Evolutionary conservation across 768 basidiomycete genomes (phyloP).

Genomic region (Mycena epipterygia): DNA sequence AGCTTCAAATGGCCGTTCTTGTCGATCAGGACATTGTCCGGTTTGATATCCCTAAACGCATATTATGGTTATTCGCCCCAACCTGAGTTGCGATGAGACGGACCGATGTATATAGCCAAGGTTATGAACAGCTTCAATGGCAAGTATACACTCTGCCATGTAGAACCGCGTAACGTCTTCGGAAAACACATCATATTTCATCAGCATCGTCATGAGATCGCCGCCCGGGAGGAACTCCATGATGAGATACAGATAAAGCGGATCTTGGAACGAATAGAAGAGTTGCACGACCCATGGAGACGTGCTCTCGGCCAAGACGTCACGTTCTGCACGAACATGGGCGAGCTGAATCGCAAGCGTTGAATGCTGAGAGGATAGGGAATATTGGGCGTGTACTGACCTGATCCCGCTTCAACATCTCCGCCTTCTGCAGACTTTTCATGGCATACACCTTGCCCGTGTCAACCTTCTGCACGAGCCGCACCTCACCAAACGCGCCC

Average conservation of each 20-base stretch:
- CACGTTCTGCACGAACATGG: constrained; percentile 96
- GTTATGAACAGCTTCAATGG: constrained; percentile 98
- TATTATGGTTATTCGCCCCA: constrained; percentile 10
- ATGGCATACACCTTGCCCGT: constrained; percentile 99
- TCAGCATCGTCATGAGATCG: constrained; percentile 99
- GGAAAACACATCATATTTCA: constrained; percentile 99
- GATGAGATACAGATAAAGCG: constrained; percentile 95
- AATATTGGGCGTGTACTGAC: constrained; percentile 58
- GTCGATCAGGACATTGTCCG: constrained; percentile 99
- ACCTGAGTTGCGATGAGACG: constrained; percentile 39
- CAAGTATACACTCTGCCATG: constrained; percentile 98
- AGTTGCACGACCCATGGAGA: constrained; percentile 98
- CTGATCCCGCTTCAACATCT: constrained; percentile 99
- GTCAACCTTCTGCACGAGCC: constrained; percentile 96
- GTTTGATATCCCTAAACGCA: constrained; percentile 91
- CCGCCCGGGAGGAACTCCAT: constrained; percentile 92
- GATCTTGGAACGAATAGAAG: constrained; percentile 98
- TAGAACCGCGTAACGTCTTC: constrained; percentile 99
- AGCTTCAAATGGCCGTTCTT: constrained; percentile 96
- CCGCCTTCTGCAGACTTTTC: constrained; percentile 98
- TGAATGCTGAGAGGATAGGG: constrained; percentile 1
- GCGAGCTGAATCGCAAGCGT: constrained; percentile 74
- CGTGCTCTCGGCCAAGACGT: constrained; percentile 96
- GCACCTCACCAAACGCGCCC: constrained; percentile 98
- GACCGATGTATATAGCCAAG: constrained; percentile 99